Conservation (phyloP, 257 asterid genomes). For the Cinchona pubescens region DNA sequence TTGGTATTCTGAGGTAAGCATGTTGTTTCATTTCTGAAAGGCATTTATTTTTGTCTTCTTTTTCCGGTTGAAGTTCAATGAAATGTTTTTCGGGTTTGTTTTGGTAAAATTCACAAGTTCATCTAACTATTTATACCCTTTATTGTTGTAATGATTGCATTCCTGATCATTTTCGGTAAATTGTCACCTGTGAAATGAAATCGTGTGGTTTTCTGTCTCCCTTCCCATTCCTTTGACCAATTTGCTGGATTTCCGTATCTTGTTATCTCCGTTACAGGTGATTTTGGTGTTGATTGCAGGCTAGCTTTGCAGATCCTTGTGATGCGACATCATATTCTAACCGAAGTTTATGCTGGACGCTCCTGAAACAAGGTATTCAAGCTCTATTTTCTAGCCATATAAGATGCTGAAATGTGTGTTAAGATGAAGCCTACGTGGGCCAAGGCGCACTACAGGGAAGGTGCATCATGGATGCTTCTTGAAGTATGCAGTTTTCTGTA, state of each 20-base stretch:
- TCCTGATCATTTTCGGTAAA: background rate
- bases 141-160: too few species aligned
- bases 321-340: constrained; percentile 17
- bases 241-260: background rate
- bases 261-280: background rate
- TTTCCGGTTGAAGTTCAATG: background rate
- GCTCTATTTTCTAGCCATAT: too few species aligned
- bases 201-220: too few species aligned
- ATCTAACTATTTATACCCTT: background rate
- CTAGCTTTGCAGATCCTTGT: constrained; percentile 5
- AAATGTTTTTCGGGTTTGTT: background rate
- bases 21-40: background rate
- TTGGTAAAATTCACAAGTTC: background rate
- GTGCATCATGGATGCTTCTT: constrained; percentile 13
- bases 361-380: background rate
- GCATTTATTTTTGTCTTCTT: background rate
- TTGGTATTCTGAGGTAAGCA: constrained; percentile 32
- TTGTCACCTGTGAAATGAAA: background rate
- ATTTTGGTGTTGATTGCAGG: background rate
- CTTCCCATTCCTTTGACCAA: background rate
- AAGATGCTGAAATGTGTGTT: constrained; percentile 18
- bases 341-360: constrained; percentile 13
- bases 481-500: background rate
- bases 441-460: constrained; percentile 18
- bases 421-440: constrained; percentile 9